Conservation (phyloP, 805 yeast genomes). For the Ogataea nitratoaversa region DNA sequence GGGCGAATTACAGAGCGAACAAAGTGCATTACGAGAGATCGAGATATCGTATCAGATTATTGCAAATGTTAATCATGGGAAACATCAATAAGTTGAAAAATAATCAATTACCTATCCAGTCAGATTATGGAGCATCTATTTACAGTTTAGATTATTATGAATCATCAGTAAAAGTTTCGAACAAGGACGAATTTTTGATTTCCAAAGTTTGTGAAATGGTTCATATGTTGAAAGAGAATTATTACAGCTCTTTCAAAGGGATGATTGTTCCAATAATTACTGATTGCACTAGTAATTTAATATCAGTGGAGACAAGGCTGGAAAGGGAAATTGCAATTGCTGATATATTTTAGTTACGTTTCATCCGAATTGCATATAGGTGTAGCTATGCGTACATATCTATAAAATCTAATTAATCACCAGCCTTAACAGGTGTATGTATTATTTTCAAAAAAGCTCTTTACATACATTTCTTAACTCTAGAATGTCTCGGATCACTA, state of each 20-base stretch:
- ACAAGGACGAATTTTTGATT: slow-evolving; percentile 10
- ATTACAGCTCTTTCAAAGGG: slow-evolving; percentile 13
- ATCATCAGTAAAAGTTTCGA: slow-evolving; percentile 2
- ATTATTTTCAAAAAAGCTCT: slow-evolving; percentile 41
- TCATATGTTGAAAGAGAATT: slow-evolving; percentile 10
- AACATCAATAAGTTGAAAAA: slow-evolving; percentile 3
- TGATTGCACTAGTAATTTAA: slow-evolving; percentile 17
- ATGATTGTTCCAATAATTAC: slow-evolving; percentile 19
- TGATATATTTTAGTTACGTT: slow-evolving; percentile 4
- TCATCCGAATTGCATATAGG: too few species aligned
- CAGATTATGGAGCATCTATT: background rate
- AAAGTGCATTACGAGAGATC: slow-evolving; percentile 7
- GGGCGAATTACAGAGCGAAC: slow-evolving; percentile 6
- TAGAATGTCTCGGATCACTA: slow-evolving; percentile 52
- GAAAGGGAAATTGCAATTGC: slow-evolving; percentile 16
- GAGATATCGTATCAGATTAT: slow-evolving; percentile 14
- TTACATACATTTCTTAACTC: slow-evolving; percentile 51
- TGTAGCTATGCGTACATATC: too few species aligned
- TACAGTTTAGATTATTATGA: background rate
- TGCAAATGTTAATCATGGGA: slow-evolving; percentile 18
- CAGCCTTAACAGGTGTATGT: too few species aligned
- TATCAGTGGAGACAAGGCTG: slow-evolving; percentile 13
- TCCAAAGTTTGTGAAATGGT: slow-evolving; percentile 8
- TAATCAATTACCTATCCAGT: background rate
- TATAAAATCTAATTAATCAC: too few species aligned